Percentiles rank a stretch among this genome's conserved stretches.
These are phyloP conservation scores for Incumbomyces lentus DNA, from an alignment of 2,329 filamentous ascomycete species.

Conservation along the genomic window DNA sequence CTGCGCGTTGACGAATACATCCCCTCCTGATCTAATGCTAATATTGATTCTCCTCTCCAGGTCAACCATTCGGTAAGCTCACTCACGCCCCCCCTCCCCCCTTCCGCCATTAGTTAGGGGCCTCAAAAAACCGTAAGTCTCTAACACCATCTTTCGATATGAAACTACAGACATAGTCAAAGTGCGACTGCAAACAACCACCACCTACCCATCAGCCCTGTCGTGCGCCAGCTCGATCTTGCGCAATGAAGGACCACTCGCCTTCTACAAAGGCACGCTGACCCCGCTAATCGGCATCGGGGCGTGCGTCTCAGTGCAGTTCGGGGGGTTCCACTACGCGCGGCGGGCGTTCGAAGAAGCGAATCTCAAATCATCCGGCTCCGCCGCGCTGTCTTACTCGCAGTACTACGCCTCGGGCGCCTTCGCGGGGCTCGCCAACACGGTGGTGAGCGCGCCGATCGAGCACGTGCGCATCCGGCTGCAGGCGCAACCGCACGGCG, in stretches of 20 bases:
- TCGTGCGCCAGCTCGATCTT: conserved; percentile 76
- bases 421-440: conserved; percentile 87
- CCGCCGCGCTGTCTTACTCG: conserved; percentile 54
- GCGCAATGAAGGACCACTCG: conserved; percentile 72
- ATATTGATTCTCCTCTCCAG: conserved; percentile 26
- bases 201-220: conserved; percentile 67
- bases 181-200: conserved; percentile 85
- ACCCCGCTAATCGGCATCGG: conserved; percentile 93
- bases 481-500: conserved; percentile 88
- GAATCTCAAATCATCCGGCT: conserved; percentile 39
- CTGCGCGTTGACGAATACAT: neutral
- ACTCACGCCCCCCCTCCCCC: conserved; percentile 4
- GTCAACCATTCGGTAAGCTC: conserved; percentile 54
- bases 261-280: conserved; percentile 97
- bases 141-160: conserved; percentile 11
- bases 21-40: neutral
- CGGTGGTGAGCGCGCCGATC: conserved; percentile 76
- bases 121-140: conserved; percentile 1
- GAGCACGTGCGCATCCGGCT: conserved; percentile 94
- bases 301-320: conserved; percentile 94
- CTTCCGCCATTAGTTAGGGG: too few species aligned
- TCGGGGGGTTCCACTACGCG: conserved; percentile 90
- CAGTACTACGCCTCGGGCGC: conserved; percentile 89
- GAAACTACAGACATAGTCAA: conserved; percentile 90
- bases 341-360: conserved; percentile 72